Evolutionary conservation across 768 basidiomycete genomes (phyloP), one percentile per base, ranked within the genome.

Genomic region (Tricholoma furcatifolium): DNA sequence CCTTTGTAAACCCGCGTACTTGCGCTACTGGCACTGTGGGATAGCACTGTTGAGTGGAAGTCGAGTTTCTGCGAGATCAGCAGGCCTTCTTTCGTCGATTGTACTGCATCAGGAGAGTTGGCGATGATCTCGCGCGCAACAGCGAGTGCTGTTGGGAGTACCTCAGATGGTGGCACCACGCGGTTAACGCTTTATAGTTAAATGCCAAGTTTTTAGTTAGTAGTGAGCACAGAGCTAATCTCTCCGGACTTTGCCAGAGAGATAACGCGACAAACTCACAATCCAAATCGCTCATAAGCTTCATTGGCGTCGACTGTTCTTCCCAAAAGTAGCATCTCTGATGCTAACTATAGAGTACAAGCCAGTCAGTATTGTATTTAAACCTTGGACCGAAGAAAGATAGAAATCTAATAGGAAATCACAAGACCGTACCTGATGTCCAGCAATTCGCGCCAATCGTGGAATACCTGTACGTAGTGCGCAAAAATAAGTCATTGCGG

Each of bases 101-200:
- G 86, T 1, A 93, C 84, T 0, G 91, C 76, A 65, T 93, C 92
- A 0, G 91, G 92, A 1, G 88, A 91, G 60, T 88, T 88, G 20
- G 64, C 62, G 14, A 68, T 68, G 55, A 93, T 83, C 49, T 78
- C 70, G 47, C 74, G 68, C 2, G 92, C 91, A 51, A 83, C 66
- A 3, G 72, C 69, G 24, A 93, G 66, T 2, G 91, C 91, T 7
- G 82, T 74, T 6, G 79, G 58, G 10, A 93, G 60, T 2, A 91
- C 79, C 39, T 82, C 62, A 0, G 71, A 60, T 34, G 73, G 65
- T 9, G 83, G 78, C 1, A 89, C 88, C 9, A 93, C 76, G 47
- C 70, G 62, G 67, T 92, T 93, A 43, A 93, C 84, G 64, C 89
- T 88, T 53, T 51, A 53, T 52, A 36, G 51, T 56, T 49, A 50